Evolutionary conservation across 768 basidiomycete species (phyloP), one percentile per base, ranked within the genome.

Genomic region (Leccinellum luteum): DNA sequence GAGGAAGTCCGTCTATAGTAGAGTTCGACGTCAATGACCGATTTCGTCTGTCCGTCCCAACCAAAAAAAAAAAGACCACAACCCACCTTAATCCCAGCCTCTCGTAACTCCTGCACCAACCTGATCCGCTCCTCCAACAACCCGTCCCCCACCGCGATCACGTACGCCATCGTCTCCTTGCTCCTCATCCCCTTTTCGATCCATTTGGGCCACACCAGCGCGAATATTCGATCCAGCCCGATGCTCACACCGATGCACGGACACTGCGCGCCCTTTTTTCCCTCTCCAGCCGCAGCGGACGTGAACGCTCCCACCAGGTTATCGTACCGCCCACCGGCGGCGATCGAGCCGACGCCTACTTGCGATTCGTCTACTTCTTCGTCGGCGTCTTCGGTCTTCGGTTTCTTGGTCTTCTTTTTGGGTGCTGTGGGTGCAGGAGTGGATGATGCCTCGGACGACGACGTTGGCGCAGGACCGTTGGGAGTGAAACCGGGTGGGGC

Each of bases 261-360:
- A 51, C 94, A 79, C 1, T 78, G 74, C 10, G 79, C 70, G 2
- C 79, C 78, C 69, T 84, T 85, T 77, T 90, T 92, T 27, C 84
- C 82, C 52, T 86, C 85, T 2, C 85, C 87, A 0, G 91, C 82
- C 0, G 94, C 89, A 0, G 89, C 89, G 0, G 86, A 78, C n/a
- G 84, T 80, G 78, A 99, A 97, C 78, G 94, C 84, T 30, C 91
- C 89, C 1, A 99, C 96, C 23, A 99, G 88, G 54, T 87, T 86
- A 76, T 98, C 97, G 74, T 99, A 99, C 32, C 97, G 82, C 9
- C 97, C 97, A 12, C 97, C 97, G 1, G 92, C 97, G n/a, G 95
- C 97, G 71, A 99, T 96, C 14, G 94, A 97, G n/a, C 97, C 97
- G 3, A 98, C 94, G 19, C 97, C 97, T 38, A 98, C 86, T 63